A percentile compares a stretch with the other conserved stretches of the same genome.
Conservation (phyloP, 257 asterid species). For the Vinca minor region DNA sequence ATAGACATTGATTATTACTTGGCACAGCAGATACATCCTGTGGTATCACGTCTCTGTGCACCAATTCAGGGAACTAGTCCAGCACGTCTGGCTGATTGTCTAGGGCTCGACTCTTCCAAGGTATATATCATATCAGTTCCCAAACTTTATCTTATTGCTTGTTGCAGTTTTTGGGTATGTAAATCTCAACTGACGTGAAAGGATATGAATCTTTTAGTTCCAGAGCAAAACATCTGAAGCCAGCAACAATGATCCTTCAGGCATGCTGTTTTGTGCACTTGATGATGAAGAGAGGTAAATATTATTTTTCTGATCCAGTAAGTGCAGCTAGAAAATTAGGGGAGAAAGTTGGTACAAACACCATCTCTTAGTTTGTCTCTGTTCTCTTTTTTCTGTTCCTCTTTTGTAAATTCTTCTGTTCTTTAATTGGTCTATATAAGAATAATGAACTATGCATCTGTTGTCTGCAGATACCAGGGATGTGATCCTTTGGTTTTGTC, state of each 20-base stretch:
- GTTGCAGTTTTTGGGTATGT: constrained; percentile 5
- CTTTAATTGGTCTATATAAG: not conserved
- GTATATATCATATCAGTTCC: constrained; percentile 28
- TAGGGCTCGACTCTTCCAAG: constrained; percentile 94
- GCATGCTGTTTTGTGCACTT: constrained; percentile 41
- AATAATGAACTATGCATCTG: not conserved
- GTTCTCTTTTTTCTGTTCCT: too few species aligned
- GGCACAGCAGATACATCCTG: constrained; percentile 99
- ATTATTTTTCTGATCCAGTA: not conserved
- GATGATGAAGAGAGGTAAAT: constrained; percentile 84
- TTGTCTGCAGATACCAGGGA: constrained; percentile 65
- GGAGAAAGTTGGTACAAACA: not conserved
- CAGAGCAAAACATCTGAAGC: constrained; percentile 67
- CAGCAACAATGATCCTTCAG: constrained; percentile 52
- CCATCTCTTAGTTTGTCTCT: not conserved
- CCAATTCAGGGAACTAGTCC: constrained; percentile 97
- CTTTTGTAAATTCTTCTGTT: too few species aligned
- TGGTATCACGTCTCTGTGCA: constrained; percentile 91
- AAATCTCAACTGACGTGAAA: constrained; percentile 19
- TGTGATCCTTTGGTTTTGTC: constrained; percentile 73
- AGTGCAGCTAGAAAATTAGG: not conserved
- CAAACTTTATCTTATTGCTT: not conserved
- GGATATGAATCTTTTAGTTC: constrained; percentile 44
- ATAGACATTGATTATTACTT: constrained; percentile 93
- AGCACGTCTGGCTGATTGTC: constrained; percentile 95